Evolutionary conservation across 2,329 filamentous ascomycete species (phyloP), one percentile per base, ranked within the genome.

Genomic region (Bipolaris sorokiniana): DNA sequence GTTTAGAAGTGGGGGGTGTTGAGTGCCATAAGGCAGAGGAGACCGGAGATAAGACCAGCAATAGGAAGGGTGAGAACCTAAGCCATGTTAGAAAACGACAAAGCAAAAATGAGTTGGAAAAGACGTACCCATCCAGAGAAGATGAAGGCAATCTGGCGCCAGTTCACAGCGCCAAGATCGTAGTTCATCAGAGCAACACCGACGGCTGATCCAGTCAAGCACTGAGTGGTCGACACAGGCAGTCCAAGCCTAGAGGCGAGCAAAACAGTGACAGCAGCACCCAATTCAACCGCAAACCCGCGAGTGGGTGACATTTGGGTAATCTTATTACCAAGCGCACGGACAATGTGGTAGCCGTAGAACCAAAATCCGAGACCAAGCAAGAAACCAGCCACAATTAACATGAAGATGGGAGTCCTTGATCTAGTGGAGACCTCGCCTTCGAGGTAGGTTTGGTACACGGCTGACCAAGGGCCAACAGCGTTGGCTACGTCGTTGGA

Each of bases 401-500:
- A 79, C 69, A 88, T 82, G 86, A 87, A 89, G 36, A 83, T 62
- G 1, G 86, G 86, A 0, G 87, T 85, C 1, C 79, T 70, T 0
- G 82, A 72, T 68, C 83, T 80, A 0, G 68, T 70, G 0, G 77
- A 72, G 1, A 86, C 70, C 0, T 66, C 69, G 2, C 82, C 84
- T 0, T 78, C 80, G 31, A 76, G 66, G 84, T 85, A 90, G 60
- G 87, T 83, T 58, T 84, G 77, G 75, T 81, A 89, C 66, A 89
- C 85, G 50, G 85, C 83, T 1, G 87, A 84, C 68, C 84, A 88
- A 1, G 86, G 87, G 7, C 65, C 68, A 7, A 69, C 66, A 3
- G 63, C 85, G 69, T 85, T 89, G 65, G 84, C 79, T 18, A 89
- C 84, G 59, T 89, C 87, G 71, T 89, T 90, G 63, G 86, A 85